phyloP scores from a whole-genome alignment of 2,329 filamentous ascomycete species.

The Hymenoscyphus fructigenus region DNA sequence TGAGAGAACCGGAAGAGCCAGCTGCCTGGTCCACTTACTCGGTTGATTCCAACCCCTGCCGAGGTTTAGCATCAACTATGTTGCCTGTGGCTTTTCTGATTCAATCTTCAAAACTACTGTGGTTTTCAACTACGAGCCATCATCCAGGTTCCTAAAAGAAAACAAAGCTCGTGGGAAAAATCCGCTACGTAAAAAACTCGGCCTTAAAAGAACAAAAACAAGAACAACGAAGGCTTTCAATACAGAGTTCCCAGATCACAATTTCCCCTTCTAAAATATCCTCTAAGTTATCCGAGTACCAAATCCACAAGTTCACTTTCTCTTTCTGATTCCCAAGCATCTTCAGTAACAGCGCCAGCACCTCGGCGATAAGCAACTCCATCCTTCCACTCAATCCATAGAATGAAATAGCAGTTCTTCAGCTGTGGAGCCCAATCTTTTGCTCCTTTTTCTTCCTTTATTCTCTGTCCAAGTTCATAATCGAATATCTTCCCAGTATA shows the following conservation, averaged over 20 bases:
- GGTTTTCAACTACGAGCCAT: too few relatives aligned
- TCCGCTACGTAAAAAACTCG: neutral
- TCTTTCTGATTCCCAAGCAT: conserved; percentile 1
- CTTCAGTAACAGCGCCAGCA: neutral
- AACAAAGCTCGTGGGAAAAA: too few relatives aligned
- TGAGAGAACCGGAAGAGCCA: too few relatives aligned
- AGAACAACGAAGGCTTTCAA: neutral
- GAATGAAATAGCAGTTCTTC: conserved; percentile 4
- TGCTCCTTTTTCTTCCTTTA: neutral
- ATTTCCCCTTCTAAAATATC: neutral
- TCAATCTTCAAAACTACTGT: too few relatives aligned
- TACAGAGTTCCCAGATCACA: neutral
- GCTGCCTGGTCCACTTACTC: too few relatives aligned
- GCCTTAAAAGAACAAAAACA: neutral
- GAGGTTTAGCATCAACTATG: too few relatives aligned
- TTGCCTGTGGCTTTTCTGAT: too few relatives aligned
- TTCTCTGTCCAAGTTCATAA: neutral
- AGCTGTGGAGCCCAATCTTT: neutral
- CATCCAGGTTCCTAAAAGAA: too few relatives aligned
- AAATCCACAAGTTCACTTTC: conserved; percentile 3
- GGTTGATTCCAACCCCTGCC: too few relatives aligned
- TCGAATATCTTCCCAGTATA: conserved; percentile 4
- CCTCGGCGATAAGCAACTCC: conserved; percentile 1
- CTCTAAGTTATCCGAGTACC: neutral
- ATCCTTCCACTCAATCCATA: conserved; percentile 10